These are phyloP conservation scores for Harringtonia aguacate DNA, from an alignment of 2,329 filamentous ascomycete species.

Conservation along the genomic window DNA sequence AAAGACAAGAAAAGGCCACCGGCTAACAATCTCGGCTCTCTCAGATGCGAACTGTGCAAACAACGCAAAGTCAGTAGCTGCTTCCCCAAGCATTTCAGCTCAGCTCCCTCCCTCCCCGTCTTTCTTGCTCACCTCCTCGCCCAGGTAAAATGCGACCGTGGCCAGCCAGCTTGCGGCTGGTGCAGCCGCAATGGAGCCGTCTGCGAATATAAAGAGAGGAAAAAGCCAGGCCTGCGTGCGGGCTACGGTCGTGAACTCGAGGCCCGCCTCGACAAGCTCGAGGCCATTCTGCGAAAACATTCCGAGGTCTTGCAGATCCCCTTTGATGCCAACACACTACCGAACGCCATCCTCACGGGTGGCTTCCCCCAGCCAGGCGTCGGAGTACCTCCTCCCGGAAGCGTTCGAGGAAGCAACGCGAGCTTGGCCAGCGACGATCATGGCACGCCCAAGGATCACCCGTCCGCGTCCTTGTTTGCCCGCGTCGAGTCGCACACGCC, in stretches of 20 bases:
- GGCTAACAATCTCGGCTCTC: conserved; percentile 25
- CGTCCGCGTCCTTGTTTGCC: conserved; percentile 31
- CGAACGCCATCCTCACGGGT: conserved; percentile 7
- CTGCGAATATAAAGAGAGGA: conserved; percentile 60
- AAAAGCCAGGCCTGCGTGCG: conserved; percentile 54
- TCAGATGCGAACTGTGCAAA: conserved; percentile 68
- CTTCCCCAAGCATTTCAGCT: no score
- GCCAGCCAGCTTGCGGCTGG: conserved; percentile 62
- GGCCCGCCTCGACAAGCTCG: conserved; percentile 58
- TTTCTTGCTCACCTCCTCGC: background rate
- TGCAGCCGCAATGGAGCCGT: conserved; percentile 51
- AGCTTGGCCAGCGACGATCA: conserved; percentile 42
- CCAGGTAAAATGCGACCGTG: conserved; percentile 65
- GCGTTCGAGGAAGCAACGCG: conserved; percentile 36
- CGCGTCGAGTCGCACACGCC: conserved; percentile 38
- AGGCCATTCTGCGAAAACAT: conserved; percentile 55
- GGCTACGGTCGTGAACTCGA: conserved; percentile 65
- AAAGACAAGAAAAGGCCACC: no score
- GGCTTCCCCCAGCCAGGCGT: background rate
- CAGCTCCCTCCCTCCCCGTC: no score
- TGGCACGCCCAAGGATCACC: conserved; percentile 39
- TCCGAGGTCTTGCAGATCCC: conserved; percentile 54
- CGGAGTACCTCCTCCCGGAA: conserved; percentile 21
- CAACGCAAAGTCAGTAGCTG: conserved; percentile 55
- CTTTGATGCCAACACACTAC: conserved; percentile 27